Base-by-base conservation (phyloP, 2,329 filamentous ascomycete genomes). In the Trichophyton equinum region DNA sequence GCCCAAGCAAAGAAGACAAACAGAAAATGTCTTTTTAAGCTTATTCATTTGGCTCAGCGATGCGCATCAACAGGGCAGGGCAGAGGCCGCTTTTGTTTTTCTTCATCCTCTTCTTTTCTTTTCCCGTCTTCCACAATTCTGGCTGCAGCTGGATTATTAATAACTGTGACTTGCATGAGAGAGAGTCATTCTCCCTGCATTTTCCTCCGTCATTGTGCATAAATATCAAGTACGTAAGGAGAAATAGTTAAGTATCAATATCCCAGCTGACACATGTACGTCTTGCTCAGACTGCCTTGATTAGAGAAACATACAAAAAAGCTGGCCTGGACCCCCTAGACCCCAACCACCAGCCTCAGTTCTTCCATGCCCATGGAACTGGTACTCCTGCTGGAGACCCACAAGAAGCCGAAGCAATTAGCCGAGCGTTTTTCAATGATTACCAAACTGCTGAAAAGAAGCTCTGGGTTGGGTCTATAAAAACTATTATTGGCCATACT, bases 321-420 rank as follows among this genome's bases (percentile, higher is more conserved):
- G 72, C 72, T 1, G 67, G 66, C 0, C 68, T 72, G 30, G 44
- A 47, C 18, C 44, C 44, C 44, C 11, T 47, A 18, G 20, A 47
- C 11, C 44, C 44, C 3, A 51, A 9, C 0, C 55, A 61, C 33
- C 57, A 44, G 20, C 40, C 33, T n/a, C 18, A 53, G n/a, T 63
- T 57, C 1, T 40, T 42, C 27, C 59, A 57, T 53, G 61, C 62
- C 11, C 63, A 64, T 18, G 75, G 74, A 13, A 78, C 76, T 0
- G 75, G 75, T 8, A 73, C 71, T 0, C 57, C 57, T 3, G 67
- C 64, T 2, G 71, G 71, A 2, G 71, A 73, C 55, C 70, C 66
- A 1, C 59, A 63, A 4, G 67, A 70, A 47, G 42, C 60, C 3
- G 27, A 33, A n/a, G 68, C 65, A 8, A 63, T 68, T 18, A 55